phyloP scores from a whole-genome alignment of 129 eudicot species.

The Deinandra increscens region DNA sequence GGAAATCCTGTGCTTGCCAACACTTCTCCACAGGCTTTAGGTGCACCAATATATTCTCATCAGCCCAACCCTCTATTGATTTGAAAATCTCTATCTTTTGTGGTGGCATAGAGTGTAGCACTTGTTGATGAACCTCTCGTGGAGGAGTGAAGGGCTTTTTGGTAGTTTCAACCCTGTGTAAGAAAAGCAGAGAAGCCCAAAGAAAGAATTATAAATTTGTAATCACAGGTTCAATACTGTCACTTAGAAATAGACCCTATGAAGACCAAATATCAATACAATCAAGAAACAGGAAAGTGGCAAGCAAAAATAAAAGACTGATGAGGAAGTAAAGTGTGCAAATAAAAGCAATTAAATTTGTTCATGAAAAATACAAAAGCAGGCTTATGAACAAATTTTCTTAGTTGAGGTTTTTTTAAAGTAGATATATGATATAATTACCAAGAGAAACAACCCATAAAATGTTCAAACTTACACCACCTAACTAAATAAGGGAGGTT shows the following conservation, averaged over 20 bases:
- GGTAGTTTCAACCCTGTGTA: conserved; percentile 52
- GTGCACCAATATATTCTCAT: conserved; percentile 55
- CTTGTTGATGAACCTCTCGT: conserved; percentile 74
- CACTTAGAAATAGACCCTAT: neutral
- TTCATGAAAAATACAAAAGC: neutral
- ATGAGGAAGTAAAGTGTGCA: neutral
- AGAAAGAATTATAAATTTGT: neutral
- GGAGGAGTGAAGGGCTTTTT: conserved; percentile 72
- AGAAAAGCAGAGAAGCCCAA: neutral
- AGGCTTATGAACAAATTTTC: conserved; percentile 1
- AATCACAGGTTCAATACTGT: conserved; percentile 8
- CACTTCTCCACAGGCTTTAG: conserved; percentile 81
- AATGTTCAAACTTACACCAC: conserved; percentile 19
- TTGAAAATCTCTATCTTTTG: conserved; percentile 81
- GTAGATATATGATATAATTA: conserved; percentile 25
- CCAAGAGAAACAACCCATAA: conserved; percentile 18
- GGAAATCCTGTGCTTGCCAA: conserved; percentile 92
- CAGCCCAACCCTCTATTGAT: conserved; percentile 78
- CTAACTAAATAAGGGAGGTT: neutral
- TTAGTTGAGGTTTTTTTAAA: neutral
- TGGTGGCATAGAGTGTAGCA: conserved; percentile 85
- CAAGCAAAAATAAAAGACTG: neutral
- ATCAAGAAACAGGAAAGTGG: neutral
- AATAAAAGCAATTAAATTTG: neutral
- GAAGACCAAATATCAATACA: neutral